Percentiles rank a stretch among this genome's conserved stretches.
Evolutionary conservation across 495 filamentous ascomycete species (phyloP).

Genomic region (Schizothecium vesticola): DNA sequence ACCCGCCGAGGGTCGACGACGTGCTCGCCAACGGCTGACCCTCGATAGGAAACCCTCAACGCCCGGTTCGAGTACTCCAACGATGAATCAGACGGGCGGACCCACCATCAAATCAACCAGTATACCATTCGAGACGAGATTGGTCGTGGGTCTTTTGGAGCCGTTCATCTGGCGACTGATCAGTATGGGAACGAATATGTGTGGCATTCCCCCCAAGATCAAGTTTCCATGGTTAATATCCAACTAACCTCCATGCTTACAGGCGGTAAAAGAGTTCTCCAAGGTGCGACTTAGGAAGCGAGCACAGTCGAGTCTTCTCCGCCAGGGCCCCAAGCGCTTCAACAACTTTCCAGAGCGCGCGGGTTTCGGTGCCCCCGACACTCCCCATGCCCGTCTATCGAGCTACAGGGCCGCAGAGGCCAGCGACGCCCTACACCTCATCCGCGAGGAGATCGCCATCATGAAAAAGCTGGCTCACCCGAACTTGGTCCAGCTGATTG

Average conservation of each 20-base stretch:
- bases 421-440: conserved; percentile 79
- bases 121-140: conserved; percentile 95
- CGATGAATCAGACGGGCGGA: conserved; percentile 71
- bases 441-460: conserved; percentile 95
- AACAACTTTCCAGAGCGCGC: conserved; percentile 24
- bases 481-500: conserved; percentile 87
- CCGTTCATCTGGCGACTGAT: conserved; percentile 86
- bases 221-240: background rate
- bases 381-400: conserved; percentile 50
- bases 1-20: background rate
- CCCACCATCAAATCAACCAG: conserved; percentile 83
- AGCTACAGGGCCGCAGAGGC: conserved; percentile 47
- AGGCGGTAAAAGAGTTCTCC: conserved; percentile 98
- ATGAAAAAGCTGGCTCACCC: conserved; percentile 97
- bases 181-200: conserved; percentile 93
- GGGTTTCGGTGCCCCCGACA: conserved; percentile 58
- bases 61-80: conserved; percentile 81
- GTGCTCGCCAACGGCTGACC: background rate
- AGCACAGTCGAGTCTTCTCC: conserved; percentile 84
- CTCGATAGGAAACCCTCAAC: conserved; percentile 75
- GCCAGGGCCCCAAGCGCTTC: conserved; percentile 46
- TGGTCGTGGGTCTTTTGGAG: conserved; percentile 88
- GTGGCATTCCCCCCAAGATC: conserved; percentile 27
- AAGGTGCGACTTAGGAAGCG: conserved; percentile 89
- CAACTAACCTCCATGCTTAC: background rate